These are phyloP conservation scores for Gracilaria vermiculophylla DNA, from an alignment of 23 red algal genomes.

Conservation along the genomic window DNA sequence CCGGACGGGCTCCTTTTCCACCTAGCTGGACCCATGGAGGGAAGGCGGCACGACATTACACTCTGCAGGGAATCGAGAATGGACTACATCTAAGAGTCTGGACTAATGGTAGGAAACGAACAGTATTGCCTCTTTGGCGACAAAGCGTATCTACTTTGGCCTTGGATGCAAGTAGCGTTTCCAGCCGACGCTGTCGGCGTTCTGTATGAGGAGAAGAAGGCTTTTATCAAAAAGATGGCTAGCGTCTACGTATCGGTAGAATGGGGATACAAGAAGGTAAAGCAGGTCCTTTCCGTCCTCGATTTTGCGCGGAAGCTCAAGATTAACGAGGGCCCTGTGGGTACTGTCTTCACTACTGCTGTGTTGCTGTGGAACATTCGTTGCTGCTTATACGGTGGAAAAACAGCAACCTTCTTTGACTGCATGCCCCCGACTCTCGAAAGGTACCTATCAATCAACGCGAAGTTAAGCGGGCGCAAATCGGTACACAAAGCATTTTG, in stretches of 20 bases:
- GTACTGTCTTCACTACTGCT: not conserved
- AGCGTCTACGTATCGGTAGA: not conserved
- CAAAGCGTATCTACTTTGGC: not conserved
- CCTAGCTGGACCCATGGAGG: conserved; percentile 8
- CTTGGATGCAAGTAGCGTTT: not conserved
- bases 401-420: conserved; percentile 30
- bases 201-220: conserved; percentile 22
- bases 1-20: conserved; percentile 26
- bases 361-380: conserved; percentile 28
- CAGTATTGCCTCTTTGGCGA: conserved; percentile 42
- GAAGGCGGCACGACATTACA: conserved; percentile 40
- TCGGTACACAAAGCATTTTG: too few relatives aligned
- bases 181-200: not conserved
- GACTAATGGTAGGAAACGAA: not conserved
- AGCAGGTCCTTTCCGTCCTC: conserved; percentile 6
- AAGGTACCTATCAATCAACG: too few relatives aligned
- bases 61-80: not conserved
- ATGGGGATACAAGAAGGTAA: conserved; percentile 38
- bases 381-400: not conserved
- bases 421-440: not conserved
- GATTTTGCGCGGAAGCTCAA: not conserved
- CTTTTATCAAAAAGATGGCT: conserved; percentile 10
- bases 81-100: not conserved
- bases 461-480: too few relatives aligned
- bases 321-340: not conserved